Evolutionary conservation across 2,329 filamentous ascomycete genomes (phyloP).

Genomic region (Rasamsonia emersonii): DNA sequence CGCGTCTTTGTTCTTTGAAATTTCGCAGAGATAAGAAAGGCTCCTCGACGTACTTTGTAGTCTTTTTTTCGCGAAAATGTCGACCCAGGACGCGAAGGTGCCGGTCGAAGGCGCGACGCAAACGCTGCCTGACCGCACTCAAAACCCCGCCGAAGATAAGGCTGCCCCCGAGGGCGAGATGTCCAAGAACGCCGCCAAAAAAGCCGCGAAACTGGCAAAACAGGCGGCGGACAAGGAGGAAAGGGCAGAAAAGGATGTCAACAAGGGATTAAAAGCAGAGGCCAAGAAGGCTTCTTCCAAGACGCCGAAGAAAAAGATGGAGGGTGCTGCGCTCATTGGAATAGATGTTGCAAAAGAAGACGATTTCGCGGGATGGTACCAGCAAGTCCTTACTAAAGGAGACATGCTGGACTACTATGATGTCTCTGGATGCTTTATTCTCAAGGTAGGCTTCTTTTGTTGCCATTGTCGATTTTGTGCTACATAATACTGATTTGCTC

Average conservation of each 20-base stretch:
- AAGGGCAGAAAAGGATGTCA: too few species aligned
- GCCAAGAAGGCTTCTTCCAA: slow-evolving; percentile 37
- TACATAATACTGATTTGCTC: slow-evolving; percentile 8
- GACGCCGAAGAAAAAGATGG: slow-evolving; percentile 45
- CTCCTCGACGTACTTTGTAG: not conserved
- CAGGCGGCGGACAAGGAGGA: slow-evolving; percentile 31
- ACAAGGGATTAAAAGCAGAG: slow-evolving; percentile 35
- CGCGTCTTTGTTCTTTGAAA: slow-evolving; percentile 2
- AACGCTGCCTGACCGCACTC: slow-evolving; percentile 32
- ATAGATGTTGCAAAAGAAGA: slow-evolving; percentile 79
- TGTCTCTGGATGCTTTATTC: slow-evolving; percentile 94
- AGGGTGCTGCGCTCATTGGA: slow-evolving; percentile 63
- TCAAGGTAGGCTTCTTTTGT: slow-evolving; percentile 48
- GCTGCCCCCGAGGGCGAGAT: slow-evolving; percentile 23
- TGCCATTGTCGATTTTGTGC: slow-evolving; percentile 1
- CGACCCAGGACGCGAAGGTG: slow-evolving; percentile 8
- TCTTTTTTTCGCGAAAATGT: slow-evolving; percentile 6
- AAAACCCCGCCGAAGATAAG: slow-evolving; percentile 29
- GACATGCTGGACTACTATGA: slow-evolving; percentile 98
- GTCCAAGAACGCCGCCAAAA: slow-evolving; percentile 39
- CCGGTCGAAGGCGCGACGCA: slow-evolving; percentile 22
- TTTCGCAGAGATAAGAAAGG: not conserved
- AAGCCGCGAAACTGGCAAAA: slow-evolving; percentile 41
- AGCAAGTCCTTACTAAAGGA: slow-evolving; percentile 92
- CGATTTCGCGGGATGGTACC: slow-evolving; percentile 93